Evolutionary conservation across 176 grass and related monocot species (phyloP).

Genomic region (Ensete ventricosum): DNA sequence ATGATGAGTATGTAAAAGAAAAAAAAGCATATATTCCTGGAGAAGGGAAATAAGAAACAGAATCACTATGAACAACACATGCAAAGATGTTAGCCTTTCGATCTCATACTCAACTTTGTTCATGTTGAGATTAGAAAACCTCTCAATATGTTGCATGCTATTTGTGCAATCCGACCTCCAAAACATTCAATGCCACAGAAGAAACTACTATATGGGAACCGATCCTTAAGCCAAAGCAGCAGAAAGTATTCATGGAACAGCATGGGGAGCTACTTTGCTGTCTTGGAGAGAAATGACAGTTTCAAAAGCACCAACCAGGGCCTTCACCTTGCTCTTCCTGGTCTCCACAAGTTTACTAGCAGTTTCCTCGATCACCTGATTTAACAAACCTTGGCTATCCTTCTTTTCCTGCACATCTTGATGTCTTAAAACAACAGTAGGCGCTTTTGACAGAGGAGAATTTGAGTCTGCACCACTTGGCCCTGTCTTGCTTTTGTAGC

Average conservation of each 20-base stretch:
- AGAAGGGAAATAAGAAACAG: background rate
- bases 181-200: background rate
- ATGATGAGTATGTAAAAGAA: background rate
- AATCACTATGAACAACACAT: background rate
- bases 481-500: background rate
- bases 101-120: background rate
- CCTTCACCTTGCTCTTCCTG: constrained; percentile 74
- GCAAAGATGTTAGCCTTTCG: background rate
- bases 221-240: background rate
- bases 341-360: constrained; percentile 47
- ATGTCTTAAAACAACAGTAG: constrained; percentile 41
- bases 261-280: constrained; percentile 17
- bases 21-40: background rate
- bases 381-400: constrained; percentile 31
- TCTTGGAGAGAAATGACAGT: constrained; percentile 64
- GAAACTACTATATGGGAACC: background rate
- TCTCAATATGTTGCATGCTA: background rate
- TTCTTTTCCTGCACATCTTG: constrained; percentile 28
- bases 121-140: background rate
- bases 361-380: constrained; percentile 63
- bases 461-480: background rate
- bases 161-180: background rate
- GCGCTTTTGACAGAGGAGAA: constrained; percentile 7
- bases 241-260: constrained; percentile 19
- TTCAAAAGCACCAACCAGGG: constrained; percentile 65